phyloP scores from a whole-genome alignment of 257 asterid genomes.

The Nicotiana undulata region DNA sequence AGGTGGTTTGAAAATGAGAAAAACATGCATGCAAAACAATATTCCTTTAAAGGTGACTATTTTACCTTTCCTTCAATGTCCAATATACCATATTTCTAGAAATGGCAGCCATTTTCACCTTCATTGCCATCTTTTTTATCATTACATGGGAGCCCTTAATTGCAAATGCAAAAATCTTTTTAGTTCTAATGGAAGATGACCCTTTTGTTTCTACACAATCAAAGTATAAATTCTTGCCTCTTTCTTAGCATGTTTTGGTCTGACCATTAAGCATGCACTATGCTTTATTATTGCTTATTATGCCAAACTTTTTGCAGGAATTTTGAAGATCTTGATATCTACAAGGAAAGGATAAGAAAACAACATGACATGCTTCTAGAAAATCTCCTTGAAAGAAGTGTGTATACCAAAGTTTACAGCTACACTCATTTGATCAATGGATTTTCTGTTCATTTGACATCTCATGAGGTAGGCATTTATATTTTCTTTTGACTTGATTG shows the following conservation, averaged over 20 bases:
- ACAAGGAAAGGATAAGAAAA: slow-evolving; percentile 15
- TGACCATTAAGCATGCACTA: background rate
- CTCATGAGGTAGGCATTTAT: slow-evolving; percentile 25
- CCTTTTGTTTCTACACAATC: slow-evolving; percentile 19
- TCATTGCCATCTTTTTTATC: slow-evolving; percentile 19
- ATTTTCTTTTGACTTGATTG: background rate
- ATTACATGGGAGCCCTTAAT: slow-evolving; percentile 7
- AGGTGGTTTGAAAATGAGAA: slow-evolving; percentile 26
- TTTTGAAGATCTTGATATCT: slow-evolving; percentile 2
- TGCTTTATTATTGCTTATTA: background rate
- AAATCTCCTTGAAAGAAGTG: slow-evolving; percentile 31
- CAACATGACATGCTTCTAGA: slow-evolving; percentile 38
- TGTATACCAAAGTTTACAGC: slow-evolving; percentile 51
- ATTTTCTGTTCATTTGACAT: slow-evolving; percentile 41
- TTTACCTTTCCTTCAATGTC: background rate
- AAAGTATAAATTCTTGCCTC: background rate
- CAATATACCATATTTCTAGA: background rate
- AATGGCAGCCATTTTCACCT: slow-evolving; percentile 21
- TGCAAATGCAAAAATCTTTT: slow-evolving; percentile 35
- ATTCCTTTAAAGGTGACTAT: background rate
- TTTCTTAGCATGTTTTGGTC: background rate
- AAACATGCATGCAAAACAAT: slow-evolving; percentile 11
- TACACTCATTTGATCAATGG: slow-evolving; percentile 62
- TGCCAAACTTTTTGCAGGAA: slow-evolving; percentile 11
- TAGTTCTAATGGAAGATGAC: slow-evolving; percentile 47